Conservation (phyloP, 2,329 filamentous ascomycete species). For the Aspergillus sp. region DNA sequence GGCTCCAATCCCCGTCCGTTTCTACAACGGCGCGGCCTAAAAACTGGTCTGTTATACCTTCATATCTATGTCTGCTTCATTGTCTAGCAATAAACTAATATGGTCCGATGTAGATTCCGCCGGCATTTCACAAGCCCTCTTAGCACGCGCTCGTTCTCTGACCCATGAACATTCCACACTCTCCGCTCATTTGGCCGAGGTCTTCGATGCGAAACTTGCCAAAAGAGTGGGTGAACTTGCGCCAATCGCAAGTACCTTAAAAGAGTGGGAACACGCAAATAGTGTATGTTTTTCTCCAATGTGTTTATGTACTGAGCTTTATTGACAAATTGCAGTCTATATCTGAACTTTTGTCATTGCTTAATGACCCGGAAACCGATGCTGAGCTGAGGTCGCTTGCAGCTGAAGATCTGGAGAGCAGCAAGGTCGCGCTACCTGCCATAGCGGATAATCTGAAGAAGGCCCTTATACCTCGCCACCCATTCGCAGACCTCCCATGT, state of each 20-base stretch:
- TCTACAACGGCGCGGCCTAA: conserved; percentile 27
- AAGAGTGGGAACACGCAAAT: conserved; percentile 60
- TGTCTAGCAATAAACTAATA: neutral
- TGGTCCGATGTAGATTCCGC: conserved; percentile 20
- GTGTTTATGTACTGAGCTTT: neutral
- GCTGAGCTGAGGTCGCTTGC: conserved; percentile 61
- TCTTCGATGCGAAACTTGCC: conserved; percentile 58
- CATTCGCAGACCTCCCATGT: conserved; percentile 86
- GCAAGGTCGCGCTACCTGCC: conserved; percentile 60
- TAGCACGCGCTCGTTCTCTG: conserved; percentile 57
- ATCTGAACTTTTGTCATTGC: conserved; percentile 72
- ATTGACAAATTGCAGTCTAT: conserved; percentile 47
- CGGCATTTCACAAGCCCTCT: conserved; percentile 55
- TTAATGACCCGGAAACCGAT: conserved; percentile 66
- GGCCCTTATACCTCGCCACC: conserved; percentile 81
- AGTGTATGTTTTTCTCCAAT: conserved; percentile 46
- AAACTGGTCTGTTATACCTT: conserved; percentile 34
- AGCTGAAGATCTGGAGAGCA: conserved; percentile 69
- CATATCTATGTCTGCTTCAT: conserved; percentile 18
- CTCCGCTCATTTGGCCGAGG: conserved; percentile 52
- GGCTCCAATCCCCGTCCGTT: conserved; percentile 26
- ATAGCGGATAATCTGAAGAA: conserved; percentile 71
- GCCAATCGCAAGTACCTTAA: conserved; percentile 53
- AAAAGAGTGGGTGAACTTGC: conserved; percentile 61
- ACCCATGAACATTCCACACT: conserved; percentile 58